Conservation (phyloP, 192 early-diverging fungal genomes). For the Chytriomyces sp. region DNA sequence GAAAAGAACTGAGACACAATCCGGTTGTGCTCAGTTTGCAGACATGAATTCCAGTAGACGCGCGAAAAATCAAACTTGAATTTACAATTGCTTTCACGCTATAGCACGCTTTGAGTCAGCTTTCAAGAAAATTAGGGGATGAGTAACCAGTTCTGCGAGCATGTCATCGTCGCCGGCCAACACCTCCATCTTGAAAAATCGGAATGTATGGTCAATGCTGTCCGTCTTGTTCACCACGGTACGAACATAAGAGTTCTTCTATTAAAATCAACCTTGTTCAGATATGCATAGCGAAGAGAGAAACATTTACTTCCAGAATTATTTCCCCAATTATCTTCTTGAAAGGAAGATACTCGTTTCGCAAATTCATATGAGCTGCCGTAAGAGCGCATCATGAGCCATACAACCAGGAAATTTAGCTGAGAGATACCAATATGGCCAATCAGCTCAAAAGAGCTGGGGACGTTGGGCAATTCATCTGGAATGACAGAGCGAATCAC, state of each 20-base stretch:
- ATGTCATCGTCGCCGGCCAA: conserved; percentile 87
- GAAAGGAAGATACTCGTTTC: conserved; percentile 87
- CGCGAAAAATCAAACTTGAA: conserved; percentile 94
- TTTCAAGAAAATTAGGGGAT: neutral
- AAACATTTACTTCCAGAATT: conserved; percentile 77
- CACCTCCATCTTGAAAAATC: conserved; percentile 97
- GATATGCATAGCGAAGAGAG: neutral
- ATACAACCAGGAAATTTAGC: neutral
- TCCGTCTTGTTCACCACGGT: conserved; percentile 98
- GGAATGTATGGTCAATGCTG: conserved; percentile 91
- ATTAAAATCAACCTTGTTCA: neutral
- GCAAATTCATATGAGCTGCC: conserved; percentile 92
- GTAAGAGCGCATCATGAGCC: neutral
- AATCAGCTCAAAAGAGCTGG: conserved; percentile 66
- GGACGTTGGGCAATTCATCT: conserved; percentile 75
- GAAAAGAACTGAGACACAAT: conserved; percentile 76
- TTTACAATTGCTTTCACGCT: conserved; percentile 88
- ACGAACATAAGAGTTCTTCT: conserved; percentile 85
- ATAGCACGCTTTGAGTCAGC: neutral
- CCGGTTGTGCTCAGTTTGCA: conserved; percentile 93
- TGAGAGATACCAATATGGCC: conserved; percentile 80
- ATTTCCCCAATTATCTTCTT: conserved; percentile 92
- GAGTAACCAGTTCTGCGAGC: conserved; percentile 75
- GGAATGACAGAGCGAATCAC: conserved; percentile 89
- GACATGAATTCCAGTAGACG: conserved; percentile 99